These are phyloP conservation scores for Ceriops decandra DNA, from an alignment of 345 rosid genomes.

Conservation along the genomic window DNA sequence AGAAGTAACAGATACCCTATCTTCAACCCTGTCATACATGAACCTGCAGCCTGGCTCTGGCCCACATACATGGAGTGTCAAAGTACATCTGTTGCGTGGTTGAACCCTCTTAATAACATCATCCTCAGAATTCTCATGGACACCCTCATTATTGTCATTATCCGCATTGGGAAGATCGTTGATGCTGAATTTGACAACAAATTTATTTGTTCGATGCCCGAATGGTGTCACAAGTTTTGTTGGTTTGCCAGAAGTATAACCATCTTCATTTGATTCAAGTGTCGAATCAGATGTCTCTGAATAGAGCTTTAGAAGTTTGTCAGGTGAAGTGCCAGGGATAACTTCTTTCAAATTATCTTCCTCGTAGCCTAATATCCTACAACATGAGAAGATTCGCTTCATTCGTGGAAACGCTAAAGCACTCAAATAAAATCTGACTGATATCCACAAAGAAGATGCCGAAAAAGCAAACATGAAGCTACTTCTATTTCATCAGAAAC, in stretches of 20 bases:
- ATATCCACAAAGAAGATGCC: not conserved
- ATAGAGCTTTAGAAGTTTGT: conserved; percentile 34
- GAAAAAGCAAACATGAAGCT: too few relatives aligned
- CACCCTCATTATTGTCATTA: conserved; percentile 33
- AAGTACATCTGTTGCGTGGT: conserved; percentile 52
- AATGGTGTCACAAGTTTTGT: conserved; percentile 71
- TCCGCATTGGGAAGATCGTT: conserved; percentile 38
- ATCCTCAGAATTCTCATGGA: conserved; percentile 48
- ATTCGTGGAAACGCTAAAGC: not conserved
- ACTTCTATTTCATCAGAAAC: too few relatives aligned
- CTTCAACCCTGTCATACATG: conserved; percentile 85
- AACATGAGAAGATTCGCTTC: not conserved
- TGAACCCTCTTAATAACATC: conserved; percentile 71
- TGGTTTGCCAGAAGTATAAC: conserved; percentile 57
- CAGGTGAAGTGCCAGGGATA: conserved; percentile 56
- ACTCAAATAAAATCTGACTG: not conserved
- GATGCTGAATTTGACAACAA: conserved; percentile 58
- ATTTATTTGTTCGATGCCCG: conserved; percentile 61
- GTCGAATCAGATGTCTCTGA: conserved; percentile 47
- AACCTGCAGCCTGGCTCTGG: conserved; percentile 79
- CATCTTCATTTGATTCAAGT: conserved; percentile 38
- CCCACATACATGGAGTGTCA: conserved; percentile 52
- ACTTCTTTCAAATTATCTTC: conserved; percentile 50
- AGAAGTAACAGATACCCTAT: conserved; percentile 48
- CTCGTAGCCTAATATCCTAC: conserved; percentile 64